These are phyloP conservation scores for Scenedesmus sp. DNA, from an alignment of 163 green algal species.

Conservation along the genomic window DNA sequence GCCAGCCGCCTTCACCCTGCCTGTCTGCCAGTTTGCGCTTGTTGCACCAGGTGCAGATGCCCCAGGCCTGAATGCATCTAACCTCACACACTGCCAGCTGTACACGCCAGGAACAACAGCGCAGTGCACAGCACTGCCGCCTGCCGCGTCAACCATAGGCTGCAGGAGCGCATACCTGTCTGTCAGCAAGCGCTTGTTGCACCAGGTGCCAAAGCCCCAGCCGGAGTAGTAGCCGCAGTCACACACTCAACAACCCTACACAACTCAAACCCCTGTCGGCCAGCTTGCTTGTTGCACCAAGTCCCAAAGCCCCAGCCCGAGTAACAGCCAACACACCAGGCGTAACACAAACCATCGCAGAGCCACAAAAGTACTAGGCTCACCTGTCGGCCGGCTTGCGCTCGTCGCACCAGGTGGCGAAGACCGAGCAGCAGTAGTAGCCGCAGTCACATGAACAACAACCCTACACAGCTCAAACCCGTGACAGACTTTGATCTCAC, in stretches of 20 bases:
- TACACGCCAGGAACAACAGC: too few relatives aligned
- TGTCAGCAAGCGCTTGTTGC: constrained; percentile 55
- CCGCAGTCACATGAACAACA: constrained; percentile 72
- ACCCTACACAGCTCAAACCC: neutral
- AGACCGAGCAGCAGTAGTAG: constrained; percentile 47
- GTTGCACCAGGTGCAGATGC: constrained; percentile 58
- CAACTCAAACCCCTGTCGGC: constrained; percentile 27
- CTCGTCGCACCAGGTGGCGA: constrained; percentile 58
- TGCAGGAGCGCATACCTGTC: constrained; percentile 32
- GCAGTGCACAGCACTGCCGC: too few relatives aligned
- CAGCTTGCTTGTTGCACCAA: constrained; percentile 51
- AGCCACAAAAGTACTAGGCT: neutral
- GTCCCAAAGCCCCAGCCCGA: too few relatives aligned
- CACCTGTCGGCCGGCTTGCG: constrained; percentile 54
- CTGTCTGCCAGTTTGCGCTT: constrained; percentile 54
- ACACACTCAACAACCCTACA: too few relatives aligned
- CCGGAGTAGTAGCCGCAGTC: constrained; percentile 23
- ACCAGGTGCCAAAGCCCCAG: constrained; percentile 55
- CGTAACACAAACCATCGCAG: too few relatives aligned
- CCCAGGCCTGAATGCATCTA: neutral
- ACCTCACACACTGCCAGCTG: too few relatives aligned
- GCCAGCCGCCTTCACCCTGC: neutral
- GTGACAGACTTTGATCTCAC: constrained; percentile 32
- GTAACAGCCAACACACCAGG: too few relatives aligned
- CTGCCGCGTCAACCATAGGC: too few relatives aligned